A percentile compares a stretch with the other conserved stretches of the same genome.
Conservation (phyloP, 2,329 filamentous ascomycete species). For the Clonostachys rosea region DNA sequence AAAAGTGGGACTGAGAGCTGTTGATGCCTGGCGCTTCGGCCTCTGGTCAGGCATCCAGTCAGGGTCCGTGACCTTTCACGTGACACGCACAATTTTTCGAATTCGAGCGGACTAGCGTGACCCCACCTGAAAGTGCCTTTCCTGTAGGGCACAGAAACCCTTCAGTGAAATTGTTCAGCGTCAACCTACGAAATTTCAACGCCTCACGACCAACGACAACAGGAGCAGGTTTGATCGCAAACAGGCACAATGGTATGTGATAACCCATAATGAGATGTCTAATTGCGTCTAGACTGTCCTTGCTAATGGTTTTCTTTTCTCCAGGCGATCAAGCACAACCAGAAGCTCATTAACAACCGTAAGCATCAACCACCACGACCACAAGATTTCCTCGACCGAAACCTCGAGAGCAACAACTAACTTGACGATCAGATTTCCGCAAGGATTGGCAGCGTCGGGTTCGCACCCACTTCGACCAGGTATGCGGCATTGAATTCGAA, state of each 20-base stretch:
- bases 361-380: conserved; percentile 34
- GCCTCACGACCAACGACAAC: conserved; percentile 33
- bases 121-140: conserved; percentile 24
- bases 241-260: conserved; percentile 46
- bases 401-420: conserved; percentile 27
- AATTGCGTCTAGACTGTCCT: neutral
- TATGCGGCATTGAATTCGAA: conserved; percentile 40
- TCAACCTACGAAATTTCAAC: conserved; percentile 30
- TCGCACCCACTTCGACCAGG: conserved; percentile 99
- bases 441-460: conserved; percentile 99
- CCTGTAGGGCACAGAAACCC: conserved; percentile 36
- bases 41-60: conserved; percentile 5
- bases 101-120: neutral
- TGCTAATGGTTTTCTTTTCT: conserved; percentile 20
- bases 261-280: neutral
- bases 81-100: conserved; percentile 9
- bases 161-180: conserved; percentile 33
- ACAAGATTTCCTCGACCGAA: neutral
- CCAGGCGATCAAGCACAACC: conserved; percentile 99
- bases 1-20: too few species aligned
- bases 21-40: conserved; percentile 12
- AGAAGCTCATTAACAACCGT: conserved; percentile 96
- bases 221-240: conserved; percentile 44
- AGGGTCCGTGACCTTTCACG: conserved; percentile 7
- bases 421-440: conserved; percentile 72